Base-by-base conservation (phyloP, 1,284 basidiomycete species). In the Naganishia cerealis region DNA sequence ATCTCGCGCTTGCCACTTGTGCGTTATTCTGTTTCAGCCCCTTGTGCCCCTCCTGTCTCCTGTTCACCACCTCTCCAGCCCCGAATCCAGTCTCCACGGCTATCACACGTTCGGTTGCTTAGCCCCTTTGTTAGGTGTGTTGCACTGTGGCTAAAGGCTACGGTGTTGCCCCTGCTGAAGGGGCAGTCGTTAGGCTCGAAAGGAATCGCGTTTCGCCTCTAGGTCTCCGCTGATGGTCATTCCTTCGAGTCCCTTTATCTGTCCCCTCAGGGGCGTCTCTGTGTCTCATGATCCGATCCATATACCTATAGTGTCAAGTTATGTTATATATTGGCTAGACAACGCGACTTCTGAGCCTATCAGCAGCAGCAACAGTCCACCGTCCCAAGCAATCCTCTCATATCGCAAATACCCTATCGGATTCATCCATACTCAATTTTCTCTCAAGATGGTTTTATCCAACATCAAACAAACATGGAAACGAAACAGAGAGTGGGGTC, bases 391-490 rank as follows among this genome's bases (percentile, higher is more conserved):
- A 33, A 13, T 58, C 40, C 40, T 46, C 42, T 50, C 18, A 8
- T 50, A 50, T 50, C 13, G 10, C n/a, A 24, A 50, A 50, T 50
- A 50, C 46, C 46, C 46, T 24, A 8, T 24, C 46, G 24, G 13
- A 9, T 29, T 43, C 39, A 21, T 36, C 13, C 12, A n/a, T 29
- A 43, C 21, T 36, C 16, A 5, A 58, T 5, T 29, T 33, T n/a
- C 5, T 8, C 36, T 7, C 33, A 61, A 33, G 15, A 63, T 63
- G 61, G 7, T n/a, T 42, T 36, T 63, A 16, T n/a, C 50, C 26
- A 42, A 40, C 5, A n/a, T 63, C 29, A 50, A 21, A 18, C 21
- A 63, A 42, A 29, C 36, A 7, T 54, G 61, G 61, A 42, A 63
- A 54, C 21, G 24, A n/a, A 24, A 42, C 21, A 39, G 48, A 9